Percentiles rank a stretch among this genome's conserved stretches.
phyloP scores from a whole-genome alignment of 2,329 filamentous ascomycete species.

The Exophiala oligosperma region DNA sequence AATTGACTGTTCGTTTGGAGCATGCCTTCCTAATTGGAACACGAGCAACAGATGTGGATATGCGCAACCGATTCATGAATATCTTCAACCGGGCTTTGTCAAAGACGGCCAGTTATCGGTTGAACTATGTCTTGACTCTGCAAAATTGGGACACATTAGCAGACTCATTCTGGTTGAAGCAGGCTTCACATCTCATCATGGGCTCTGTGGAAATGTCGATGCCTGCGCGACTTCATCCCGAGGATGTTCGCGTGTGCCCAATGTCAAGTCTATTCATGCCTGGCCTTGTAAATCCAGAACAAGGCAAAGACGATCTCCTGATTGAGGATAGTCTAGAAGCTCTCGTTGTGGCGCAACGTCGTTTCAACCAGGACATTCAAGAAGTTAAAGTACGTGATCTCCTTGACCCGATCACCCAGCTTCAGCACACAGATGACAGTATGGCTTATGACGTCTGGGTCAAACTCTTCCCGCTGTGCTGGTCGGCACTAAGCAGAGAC shows the following conservation, averaged over 20 bases:
- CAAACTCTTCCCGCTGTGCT: slow-evolving; percentile 86
- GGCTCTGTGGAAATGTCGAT: slow-evolving; percentile 85
- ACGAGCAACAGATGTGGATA: slow-evolving; percentile 87
- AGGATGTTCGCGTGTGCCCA: slow-evolving; percentile 79
- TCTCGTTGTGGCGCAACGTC: slow-evolving; percentile 73
- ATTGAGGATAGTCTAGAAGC: slow-evolving; percentile 79
- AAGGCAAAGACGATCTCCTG: slow-evolving; percentile 64
- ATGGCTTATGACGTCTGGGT: slow-evolving; percentile 90
- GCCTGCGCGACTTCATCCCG: slow-evolving; percentile 73
- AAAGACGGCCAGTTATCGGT: slow-evolving; percentile 83
- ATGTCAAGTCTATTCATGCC: slow-evolving; percentile 71
- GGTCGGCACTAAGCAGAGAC: slow-evolving; percentile 83
- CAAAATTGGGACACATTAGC: slow-evolving; percentile 97
- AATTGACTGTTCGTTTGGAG: slow-evolving; percentile 95
- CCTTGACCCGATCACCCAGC: slow-evolving; percentile 83
- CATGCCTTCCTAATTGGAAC: slow-evolving; percentile 97
- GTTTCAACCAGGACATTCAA: slow-evolving; percentile 80
- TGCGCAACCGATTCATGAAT: slow-evolving; percentile 93
- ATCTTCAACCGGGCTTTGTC: slow-evolving; percentile 95
- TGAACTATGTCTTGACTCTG: slow-evolving; percentile 83
- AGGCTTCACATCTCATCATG: slow-evolving; percentile 89
- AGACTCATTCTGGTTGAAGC: slow-evolving; percentile 95
- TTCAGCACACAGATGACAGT: slow-evolving; percentile 83
- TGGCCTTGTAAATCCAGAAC: slow-evolving; percentile 65
- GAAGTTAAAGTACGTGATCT: slow-evolving; percentile 87